phyloP scores from a whole-genome alignment of 441 rosid species.

The Populus trichocarpa region DNA sequence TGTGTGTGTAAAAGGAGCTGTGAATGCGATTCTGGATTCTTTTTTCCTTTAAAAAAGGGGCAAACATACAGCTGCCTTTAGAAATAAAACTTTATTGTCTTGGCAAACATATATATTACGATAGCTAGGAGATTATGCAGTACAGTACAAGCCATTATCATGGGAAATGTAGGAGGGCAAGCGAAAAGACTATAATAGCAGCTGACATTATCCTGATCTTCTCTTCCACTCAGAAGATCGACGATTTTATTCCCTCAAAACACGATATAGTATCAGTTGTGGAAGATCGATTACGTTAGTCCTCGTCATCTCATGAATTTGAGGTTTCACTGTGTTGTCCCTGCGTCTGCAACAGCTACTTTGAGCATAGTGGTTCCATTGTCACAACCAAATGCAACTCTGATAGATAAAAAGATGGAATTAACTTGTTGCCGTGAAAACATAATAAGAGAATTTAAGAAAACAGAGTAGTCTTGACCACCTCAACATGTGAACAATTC shows the following conservation, averaged over 20 bases:
- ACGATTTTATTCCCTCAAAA: neutral
- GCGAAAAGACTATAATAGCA: neutral
- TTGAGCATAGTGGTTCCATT: conserved; percentile 19
- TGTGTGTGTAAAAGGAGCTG: no score
- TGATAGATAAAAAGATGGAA: neutral
- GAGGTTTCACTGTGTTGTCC: neutral
- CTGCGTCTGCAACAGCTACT: neutral
- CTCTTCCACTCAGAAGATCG: neutral
- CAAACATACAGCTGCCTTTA: neutral
- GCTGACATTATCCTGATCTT: neutral
- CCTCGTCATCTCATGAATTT: neutral
- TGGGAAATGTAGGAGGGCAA: neutral
- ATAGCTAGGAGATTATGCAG: neutral
- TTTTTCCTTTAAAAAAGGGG: neutral
- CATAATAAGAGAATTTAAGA: neutral
- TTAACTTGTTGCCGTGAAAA: neutral
- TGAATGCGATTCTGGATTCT: no score
- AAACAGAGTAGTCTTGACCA: neutral
- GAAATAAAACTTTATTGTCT: neutral
- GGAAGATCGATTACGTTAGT: neutral
- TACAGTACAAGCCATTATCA: neutral
- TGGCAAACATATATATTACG: neutral
- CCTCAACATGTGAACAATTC: neutral
- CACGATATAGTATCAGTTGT: neutral
- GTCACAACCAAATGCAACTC: conserved; percentile 28